These are phyloP conservation scores for Rhizophora apiculata DNA, from an alignment of 345 rosid species.

Conservation along the genomic window DNA sequence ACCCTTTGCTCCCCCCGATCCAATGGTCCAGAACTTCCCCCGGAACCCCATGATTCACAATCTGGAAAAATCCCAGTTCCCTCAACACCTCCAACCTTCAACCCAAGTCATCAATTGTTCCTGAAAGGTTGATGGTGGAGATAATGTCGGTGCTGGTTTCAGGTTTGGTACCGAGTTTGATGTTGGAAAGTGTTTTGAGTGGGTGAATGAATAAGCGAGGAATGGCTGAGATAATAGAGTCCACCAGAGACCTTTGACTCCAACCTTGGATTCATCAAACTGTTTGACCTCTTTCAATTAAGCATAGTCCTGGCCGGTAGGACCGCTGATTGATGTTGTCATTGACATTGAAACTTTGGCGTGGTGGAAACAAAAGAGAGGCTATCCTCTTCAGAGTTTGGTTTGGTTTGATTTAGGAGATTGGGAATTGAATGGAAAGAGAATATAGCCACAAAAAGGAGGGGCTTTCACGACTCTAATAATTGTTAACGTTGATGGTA, in stretches of 20 bases:
- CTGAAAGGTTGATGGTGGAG: slow-evolving; percentile 44
- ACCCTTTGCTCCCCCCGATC: slow-evolving; percentile 27
- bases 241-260: slow-evolving; percentile 46
- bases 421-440: too few species aligned
- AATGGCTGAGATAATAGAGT: slow-evolving; percentile 41
- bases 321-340: background rate
- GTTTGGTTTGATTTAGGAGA: too few species aligned
- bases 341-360: background rate
- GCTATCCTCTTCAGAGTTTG: background rate
- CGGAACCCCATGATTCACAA: slow-evolving; percentile 43
- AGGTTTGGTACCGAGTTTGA: slow-evolving; percentile 6
- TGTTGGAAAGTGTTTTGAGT: slow-evolving; percentile 26
- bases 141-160: slow-evolving; percentile 5
- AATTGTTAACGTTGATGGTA: too few species aligned
- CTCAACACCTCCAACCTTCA: slow-evolving; percentile 30
- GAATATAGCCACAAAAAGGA: too few species aligned
- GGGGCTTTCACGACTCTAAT: too few species aligned
- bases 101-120: background rate
- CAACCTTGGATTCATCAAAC: slow-evolving; percentile 42
- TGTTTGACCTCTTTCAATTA: slow-evolving; percentile 29
- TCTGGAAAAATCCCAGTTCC: slow-evolving; percentile 44
- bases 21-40: slow-evolving; percentile 33
- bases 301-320: slow-evolving; percentile 12
- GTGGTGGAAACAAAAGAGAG: background rate
- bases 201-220: slow-evolving; percentile 51